Conservation (phyloP, 2,329 filamentous ascomycete genomes). For the Trichoderma sp. region DNA sequence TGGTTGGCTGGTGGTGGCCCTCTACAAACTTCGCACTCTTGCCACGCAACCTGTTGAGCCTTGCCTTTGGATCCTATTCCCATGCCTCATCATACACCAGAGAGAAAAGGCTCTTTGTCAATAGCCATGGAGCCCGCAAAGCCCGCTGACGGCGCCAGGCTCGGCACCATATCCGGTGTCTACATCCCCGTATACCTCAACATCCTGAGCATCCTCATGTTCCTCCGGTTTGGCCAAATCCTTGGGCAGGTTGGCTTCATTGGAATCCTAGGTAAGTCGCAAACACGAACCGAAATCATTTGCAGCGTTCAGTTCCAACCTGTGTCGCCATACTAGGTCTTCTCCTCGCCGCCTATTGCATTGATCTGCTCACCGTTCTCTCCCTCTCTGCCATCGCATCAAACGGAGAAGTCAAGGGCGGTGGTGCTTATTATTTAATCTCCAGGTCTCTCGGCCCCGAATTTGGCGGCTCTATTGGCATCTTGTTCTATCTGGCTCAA, state of each 20-base stretch:
- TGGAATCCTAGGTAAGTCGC: constrained; percentile 70
- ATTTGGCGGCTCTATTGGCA: constrained; percentile 84
- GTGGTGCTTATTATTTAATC: constrained; percentile 86
- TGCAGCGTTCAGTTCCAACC: background rate
- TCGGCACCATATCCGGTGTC: constrained; percentile 76
- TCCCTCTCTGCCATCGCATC: constrained; percentile 87
- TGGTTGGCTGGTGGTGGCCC: background rate
- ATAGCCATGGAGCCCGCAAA: constrained; percentile 42
- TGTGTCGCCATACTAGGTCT: constrained; percentile 53
- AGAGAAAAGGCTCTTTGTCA: constrained; percentile 23
- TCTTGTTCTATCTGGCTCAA: constrained; percentile 89
- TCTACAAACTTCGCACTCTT: background rate
- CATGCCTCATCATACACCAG: constrained; percentile 27
- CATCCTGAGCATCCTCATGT: constrained; percentile 89
- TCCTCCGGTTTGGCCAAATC: constrained; percentile 83
- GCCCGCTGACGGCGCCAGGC: constrained; percentile 53
- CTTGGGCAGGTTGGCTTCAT: constrained; percentile 77
- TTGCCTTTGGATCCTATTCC: background rate
- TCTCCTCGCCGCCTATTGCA: constrained; percentile 72
- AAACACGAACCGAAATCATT: background rate
- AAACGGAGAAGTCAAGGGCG: constrained; percentile 84
- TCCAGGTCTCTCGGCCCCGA: constrained; percentile 83
- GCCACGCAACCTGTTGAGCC: background rate
- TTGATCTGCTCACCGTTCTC: constrained; percentile 82
- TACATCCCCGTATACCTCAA: constrained; percentile 89